Conservation (phyloP, 305 asterid species). For the Coffea humblotiana region DNA sequence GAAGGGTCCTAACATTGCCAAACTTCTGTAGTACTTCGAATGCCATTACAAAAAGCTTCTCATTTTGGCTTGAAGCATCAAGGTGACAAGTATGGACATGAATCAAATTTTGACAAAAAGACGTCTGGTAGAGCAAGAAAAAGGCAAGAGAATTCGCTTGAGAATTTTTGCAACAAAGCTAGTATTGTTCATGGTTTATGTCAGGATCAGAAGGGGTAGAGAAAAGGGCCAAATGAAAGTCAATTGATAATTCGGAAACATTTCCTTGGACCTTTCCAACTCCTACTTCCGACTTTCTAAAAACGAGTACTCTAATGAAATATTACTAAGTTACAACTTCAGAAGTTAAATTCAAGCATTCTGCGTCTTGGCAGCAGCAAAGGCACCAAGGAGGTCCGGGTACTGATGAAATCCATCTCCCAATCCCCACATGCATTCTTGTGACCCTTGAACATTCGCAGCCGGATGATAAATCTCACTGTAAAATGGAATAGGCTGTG, state of each 20-base stretch:
- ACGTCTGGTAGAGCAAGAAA: neutral
- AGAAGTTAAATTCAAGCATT: constrained; percentile 35
- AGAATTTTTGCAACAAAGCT: neutral
- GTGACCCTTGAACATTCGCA: constrained; percentile 14
- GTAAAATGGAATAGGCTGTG: constrained; percentile 24
- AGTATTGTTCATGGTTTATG: neutral
- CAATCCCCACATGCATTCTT: constrained; percentile 39
- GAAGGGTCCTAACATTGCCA: neutral
- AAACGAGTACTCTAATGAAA: neutral
- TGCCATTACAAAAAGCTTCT: neutral
- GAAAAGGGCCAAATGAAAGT: neutral
- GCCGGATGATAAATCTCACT: constrained; percentile 19
- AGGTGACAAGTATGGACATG: neutral
- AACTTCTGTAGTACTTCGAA: neutral
- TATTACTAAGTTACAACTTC: neutral
- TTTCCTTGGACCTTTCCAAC: neutral
- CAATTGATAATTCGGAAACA: neutral
- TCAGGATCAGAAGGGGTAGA: neutral
- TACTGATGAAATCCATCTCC: constrained; percentile 71
- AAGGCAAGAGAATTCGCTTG: neutral
- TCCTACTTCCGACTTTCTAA: neutral
- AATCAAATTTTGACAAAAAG: neutral
- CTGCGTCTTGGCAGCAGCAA: constrained; percentile 51
- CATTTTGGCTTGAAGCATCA: neutral
- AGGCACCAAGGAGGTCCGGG: constrained; percentile 52